These are phyloP conservation scores for Aegilops tauschii DNA, from an alignment of 176 grass and related monocot species.

Conservation along the genomic window DNA sequence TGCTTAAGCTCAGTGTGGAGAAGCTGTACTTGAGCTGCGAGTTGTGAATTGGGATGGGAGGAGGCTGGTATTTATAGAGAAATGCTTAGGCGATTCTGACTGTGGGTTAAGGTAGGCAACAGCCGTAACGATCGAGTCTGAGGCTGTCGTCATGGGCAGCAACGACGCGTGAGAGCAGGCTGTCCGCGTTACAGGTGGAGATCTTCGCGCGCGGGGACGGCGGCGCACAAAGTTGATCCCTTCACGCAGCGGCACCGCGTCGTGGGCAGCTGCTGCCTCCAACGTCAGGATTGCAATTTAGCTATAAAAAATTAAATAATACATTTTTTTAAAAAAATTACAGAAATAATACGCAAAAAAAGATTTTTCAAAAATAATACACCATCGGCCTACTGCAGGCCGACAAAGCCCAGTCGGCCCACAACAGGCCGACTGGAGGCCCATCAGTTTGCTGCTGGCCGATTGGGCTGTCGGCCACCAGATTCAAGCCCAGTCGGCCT, in stretches of 20 bases:
- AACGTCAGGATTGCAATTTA: too few relatives aligned
- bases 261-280: too few relatives aligned
- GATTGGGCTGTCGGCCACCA: too few relatives aligned
- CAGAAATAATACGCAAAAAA: too few relatives aligned
- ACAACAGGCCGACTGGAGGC: too few relatives aligned
- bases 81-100: not conserved
- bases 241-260: not conserved
- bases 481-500: too few relatives aligned
- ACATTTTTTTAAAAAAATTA: too few relatives aligned
- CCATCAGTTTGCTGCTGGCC: too few relatives aligned
- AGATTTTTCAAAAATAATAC: too few relatives aligned
- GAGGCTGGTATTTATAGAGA: slow-evolving; percentile 14
- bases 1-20: not conserved
- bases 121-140: not conserved
- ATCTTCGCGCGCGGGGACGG: not conserved
- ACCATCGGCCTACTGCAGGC: too few relatives aligned
- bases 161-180: accelerated
- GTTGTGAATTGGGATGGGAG: not conserved
- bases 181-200: not conserved
- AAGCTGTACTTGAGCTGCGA: not conserved
- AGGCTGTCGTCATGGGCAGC: not conserved
- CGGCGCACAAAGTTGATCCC: not conserved
- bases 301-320: too few relatives aligned
- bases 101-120: not conserved
- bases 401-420: too few relatives aligned